Base-by-base conservation (phyloP, 2,329 filamentous ascomycete genomes). In the Chlorencoelia australis region DNA sequence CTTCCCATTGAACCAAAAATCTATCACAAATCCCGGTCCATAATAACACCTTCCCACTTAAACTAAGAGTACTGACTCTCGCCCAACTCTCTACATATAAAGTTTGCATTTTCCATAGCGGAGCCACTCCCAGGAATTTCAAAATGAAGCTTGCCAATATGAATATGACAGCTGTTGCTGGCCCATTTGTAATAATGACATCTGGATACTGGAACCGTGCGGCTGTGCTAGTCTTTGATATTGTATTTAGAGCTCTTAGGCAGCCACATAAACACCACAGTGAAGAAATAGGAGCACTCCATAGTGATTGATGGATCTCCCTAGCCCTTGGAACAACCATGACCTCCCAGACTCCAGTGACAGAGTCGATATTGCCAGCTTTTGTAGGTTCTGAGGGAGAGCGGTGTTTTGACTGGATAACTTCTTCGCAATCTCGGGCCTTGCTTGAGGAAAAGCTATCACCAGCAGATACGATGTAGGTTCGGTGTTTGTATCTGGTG, bases 1-100 rank as follows among this genome's bases (percentile, higher is more conserved):
- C 64, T 40, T 74, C 68, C 69, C 89, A 91, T 65, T 95, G 88
- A 38, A 94, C 86, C 35, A 93, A 58, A 52, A 93, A 83, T 32
- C 79, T 64, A 59, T 94, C 84, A 31, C 82, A 82, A 26, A 93
- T 60, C 30, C 66, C 62, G 2, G 65, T 64, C 46, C 66, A 63
- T 40, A 80, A 61, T 39, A 98, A 65, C 24, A 96, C 62, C 55
- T 75, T 79, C 1, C 89, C 91, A 24, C 85, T 94, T 41, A 95
- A 59, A 62, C 89, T 96, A 46, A 96, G 61, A 9, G 74, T 79
- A 46, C 71, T 79, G 11, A 94, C 83, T 11, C 91, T 72, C 3
- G 91, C 89, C 80, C 88, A 95, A 14, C 83, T 91, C 66, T 98
- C 91, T 18, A 95, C 73, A 57, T 91, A 98, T 10, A 96, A 66